Conservation (phyloP, 352 stramenopile species). For the Blastocystis sp. region DNA sequence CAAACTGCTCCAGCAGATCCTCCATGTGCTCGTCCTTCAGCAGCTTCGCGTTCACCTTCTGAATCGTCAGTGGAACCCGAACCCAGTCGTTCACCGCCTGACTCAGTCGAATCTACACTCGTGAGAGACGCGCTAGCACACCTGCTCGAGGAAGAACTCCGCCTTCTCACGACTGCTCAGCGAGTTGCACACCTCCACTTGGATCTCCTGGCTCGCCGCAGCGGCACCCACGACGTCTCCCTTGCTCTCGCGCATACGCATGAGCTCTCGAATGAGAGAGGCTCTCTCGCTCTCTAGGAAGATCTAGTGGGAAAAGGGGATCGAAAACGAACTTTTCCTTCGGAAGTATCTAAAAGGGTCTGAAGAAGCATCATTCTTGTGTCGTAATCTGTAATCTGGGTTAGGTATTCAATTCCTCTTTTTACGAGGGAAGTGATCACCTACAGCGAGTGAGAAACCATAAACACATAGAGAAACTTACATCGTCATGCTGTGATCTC, state of each 20-base stretch:
- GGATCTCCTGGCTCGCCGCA: slow-evolving; percentile 24
- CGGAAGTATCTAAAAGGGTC: slow-evolving; percentile 37
- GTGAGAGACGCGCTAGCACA: not conserved
- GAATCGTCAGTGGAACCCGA: slow-evolving; percentile 39
- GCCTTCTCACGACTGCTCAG: slow-evolving; percentile 32
- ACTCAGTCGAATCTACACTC: slow-evolving; percentile 27
- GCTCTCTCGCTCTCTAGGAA: slow-evolving; percentile 5
- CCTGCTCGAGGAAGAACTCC: slow-evolving; percentile 49
- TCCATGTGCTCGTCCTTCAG: slow-evolving; percentile 54
- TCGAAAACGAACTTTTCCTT: slow-evolving; percentile 38
- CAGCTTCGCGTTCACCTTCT: slow-evolving; percentile 50
- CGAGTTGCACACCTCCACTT: slow-evolving; percentile 52
- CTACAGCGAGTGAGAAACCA: not conserved
- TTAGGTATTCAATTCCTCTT: slow-evolving; percentile 13
- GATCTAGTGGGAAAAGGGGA: not conserved
- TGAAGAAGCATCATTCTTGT: not conserved
- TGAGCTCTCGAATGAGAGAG: not conserved
- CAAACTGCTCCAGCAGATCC: slow-evolving; percentile 36
- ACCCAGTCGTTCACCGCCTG: slow-evolving; percentile 21
- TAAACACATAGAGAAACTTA: not conserved
- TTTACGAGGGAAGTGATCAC: not conserved
- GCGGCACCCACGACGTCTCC: slow-evolving; percentile 24
- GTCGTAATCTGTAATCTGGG: not conserved
- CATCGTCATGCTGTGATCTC: slow-evolving; percentile 38
- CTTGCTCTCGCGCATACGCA: slow-evolving; percentile 23